phyloP scores from a whole-genome alignment of 1,139 yeast species.

The Sugiyamaella japonica region DNA sequence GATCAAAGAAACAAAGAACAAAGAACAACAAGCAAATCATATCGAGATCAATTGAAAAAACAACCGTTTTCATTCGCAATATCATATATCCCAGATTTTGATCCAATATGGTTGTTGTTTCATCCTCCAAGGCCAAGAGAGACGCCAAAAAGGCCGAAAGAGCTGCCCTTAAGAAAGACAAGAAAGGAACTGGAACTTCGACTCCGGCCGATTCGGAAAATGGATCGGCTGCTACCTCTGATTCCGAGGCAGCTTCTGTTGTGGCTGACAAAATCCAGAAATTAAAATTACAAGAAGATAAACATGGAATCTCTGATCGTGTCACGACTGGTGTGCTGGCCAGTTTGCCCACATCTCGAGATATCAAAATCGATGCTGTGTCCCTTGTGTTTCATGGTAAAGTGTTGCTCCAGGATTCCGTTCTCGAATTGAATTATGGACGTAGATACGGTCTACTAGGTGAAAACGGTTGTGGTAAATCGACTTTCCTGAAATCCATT shows the following conservation, averaged over 20 bases:
- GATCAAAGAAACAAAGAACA: neutral
- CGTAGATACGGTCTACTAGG: slow-evolving; percentile 90
- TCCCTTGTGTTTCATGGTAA: slow-evolving; percentile 97
- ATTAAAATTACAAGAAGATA: slow-evolving; percentile 89
- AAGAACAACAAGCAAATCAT: neutral
- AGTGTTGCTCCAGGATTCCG: slow-evolving; percentile 89
- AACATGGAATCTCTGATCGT: slow-evolving; percentile 92
- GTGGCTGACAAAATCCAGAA: slow-evolving; percentile 71
- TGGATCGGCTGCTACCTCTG: slow-evolving; percentile 29
- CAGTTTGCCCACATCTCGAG: slow-evolving; percentile 87
- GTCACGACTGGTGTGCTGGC: slow-evolving; percentile 97
- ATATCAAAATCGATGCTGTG: slow-evolving; percentile 85
- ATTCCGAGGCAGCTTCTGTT: slow-evolving; percentile 43
- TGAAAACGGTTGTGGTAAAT: slow-evolving; percentile 99
- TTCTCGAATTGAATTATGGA: slow-evolving; percentile 91
- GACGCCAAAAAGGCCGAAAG: slow-evolving; percentile 65
- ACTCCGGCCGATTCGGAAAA: slow-evolving; percentile 45
- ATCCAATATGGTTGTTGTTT: slow-evolving; percentile 38
- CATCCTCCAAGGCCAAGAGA: slow-evolving; percentile 97
- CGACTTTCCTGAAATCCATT: slow-evolving; percentile 86
- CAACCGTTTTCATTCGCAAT: neutral
- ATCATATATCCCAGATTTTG: neutral
- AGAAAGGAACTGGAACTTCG: slow-evolving; percentile 45
- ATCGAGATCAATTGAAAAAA: neutral
- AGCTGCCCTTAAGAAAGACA: slow-evolving; percentile 56